Evolutionary conservation across 306 rosid genomes (phyloP), one percentile per base, ranked within the genome.

Genomic region (Delonix regia): DNA sequence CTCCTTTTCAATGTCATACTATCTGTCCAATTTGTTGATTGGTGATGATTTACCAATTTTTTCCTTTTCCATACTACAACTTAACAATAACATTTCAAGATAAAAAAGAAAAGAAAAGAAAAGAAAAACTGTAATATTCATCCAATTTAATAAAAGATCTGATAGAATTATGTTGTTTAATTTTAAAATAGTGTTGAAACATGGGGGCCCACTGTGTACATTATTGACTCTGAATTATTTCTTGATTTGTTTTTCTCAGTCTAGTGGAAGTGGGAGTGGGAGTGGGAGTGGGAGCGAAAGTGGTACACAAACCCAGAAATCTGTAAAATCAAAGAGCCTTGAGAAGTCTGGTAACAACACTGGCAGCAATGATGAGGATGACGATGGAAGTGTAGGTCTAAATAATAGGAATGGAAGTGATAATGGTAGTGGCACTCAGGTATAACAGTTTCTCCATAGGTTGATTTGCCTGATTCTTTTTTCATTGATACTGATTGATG

Each of bases 231-330:
- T 7, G 9, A 27, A 64, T 64, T 76, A 4, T 59, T 57, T 51
- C 36, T n/a, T 78, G 27, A 33, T n/a, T 65, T 66, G n/a, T n/a
- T 53, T 73, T 45, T 69, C 73, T 67, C 90, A 94, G 98, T 94
- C 98, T 74, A 91, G 97, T 80, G 98, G 94, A 13, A 90, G 97
- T 67, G 94, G 89, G 66, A 91, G 98, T 74, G 97, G 86, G 63
- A 94, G 97, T 83, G 94, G 97, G n/a, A 90, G 97, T 67, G 94
- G 89, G 66, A 91, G 98, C 71, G 97, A 87, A 67, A 94, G 97
- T 83, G 94, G 97, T 79, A 83, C 89, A 27, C 89, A 88, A 73
- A 84, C 92, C 34, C 92, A 90, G 80, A 91, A 87, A 71, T 91
- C 98, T 48, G 82, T 85, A 66, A 91, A 88, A 81, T 91, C 97